Evolutionary conservation across 192 early-diverging fungal species (phyloP).

Genomic region (Coemansia sp.): DNA sequence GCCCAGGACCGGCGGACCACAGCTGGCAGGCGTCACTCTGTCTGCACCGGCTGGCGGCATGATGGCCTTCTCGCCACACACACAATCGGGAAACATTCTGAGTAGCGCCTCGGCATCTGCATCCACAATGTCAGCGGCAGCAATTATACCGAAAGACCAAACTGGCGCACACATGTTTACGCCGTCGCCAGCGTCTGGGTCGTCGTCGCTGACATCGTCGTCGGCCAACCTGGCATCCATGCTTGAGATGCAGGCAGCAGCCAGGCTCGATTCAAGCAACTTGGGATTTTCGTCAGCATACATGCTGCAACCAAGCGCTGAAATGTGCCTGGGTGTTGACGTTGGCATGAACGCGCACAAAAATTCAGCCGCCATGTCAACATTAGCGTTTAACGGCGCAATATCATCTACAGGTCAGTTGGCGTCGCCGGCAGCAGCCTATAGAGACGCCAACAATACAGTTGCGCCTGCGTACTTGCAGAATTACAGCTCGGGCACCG

Average conservation of each 20-base stretch:
- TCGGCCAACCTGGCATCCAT: constrained; percentile 17
- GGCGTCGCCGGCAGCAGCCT: background rate
- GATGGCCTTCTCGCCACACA: constrained; percentile 20
- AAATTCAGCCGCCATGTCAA: background rate
- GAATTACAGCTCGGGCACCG: background rate
- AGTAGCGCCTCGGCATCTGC: constrained; percentile 22
- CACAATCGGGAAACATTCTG: constrained; percentile 12
- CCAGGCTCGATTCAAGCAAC: background rate
- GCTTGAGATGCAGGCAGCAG: constrained; percentile 12
- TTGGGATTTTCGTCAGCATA: background rate
- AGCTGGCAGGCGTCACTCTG: constrained; percentile 22
- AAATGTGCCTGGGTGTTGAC: constrained; percentile 9
- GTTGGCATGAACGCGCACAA: background rate
- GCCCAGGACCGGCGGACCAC: constrained; percentile 18
- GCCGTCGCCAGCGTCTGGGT: constrained; percentile 8
- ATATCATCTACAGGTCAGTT: background rate
- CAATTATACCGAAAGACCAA: background rate
- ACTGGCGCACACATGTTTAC: constrained; percentile 1
- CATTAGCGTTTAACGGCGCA: background rate
- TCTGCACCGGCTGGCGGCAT: constrained; percentile 27
- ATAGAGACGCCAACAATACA: background rate
- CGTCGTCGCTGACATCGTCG: constrained; percentile 13
- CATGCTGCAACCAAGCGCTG: background rate
- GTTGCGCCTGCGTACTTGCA: constrained; percentile 6
- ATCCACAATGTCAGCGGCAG: constrained; percentile 24